Base-by-base conservation (phyloP, 2,329 filamentous ascomycete species). In the Xylariaceae sp. region DNA sequence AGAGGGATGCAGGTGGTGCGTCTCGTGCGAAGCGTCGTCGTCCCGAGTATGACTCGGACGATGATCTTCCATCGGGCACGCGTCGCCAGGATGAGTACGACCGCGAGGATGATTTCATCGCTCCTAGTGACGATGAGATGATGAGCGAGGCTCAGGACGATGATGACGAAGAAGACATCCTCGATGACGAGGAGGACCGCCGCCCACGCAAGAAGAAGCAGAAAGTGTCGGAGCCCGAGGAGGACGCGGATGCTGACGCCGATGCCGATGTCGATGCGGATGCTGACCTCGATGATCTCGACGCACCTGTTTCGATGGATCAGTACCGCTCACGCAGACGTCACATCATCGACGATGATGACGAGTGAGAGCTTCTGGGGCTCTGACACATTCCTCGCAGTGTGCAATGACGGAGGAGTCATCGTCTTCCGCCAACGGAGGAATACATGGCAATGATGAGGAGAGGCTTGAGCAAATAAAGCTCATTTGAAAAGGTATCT, bases 81-180 rank as follows among this genome's bases (percentile, higher is more conserved):
- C 80, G 81, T 37, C 82, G 83, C 55, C 82, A 87, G 61, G 88
- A 92, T 64, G 88, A 90, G 66, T 93, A 93, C 70, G 89, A 92
- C 63, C 81, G 88, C 70, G 88, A 88, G 39, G 89, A 93, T 68
- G 89, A 88, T 59, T 93, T 93, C 71, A 82, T 93, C 58, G 89
- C 88, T 2, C 80, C 80, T 2, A 91, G 87, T 67, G 89, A 91
- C 65, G 88, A 90, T 60, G 89, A 92, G 48, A 73, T 73, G 57
- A 72, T 74, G 48, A 69, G 67, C n/a, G 84, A 83, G 47, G 75
- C 78, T 60, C 84, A 82, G 37, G 83, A 79, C 2, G 84, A 81
- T 0, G 86, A 86, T 17, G 86, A 88, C 0, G 84, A 85, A 45
- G 84, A 85, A 57, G 83, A 82, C 23, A 64, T 82, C 2, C 67